phyloP scores from a whole-genome alignment of 1,139 yeast species.

The Suhomyces taliae region DNA sequence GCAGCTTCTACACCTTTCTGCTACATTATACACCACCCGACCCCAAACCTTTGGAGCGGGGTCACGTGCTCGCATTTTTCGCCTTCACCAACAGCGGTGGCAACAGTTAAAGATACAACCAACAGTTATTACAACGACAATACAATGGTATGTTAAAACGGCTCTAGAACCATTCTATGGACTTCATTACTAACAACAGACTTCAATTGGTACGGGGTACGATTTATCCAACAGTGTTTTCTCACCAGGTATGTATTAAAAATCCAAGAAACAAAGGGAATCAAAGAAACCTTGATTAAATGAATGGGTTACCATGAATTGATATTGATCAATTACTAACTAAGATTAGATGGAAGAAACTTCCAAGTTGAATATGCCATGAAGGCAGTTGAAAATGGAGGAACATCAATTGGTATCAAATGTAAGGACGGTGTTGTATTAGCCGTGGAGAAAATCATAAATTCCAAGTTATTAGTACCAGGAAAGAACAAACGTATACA shows the following conservation, averaged over 20 bases:
- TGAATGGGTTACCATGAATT: too few species aligned
- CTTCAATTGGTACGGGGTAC: constrained; percentile 96
- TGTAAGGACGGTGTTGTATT: constrained; percentile 90
- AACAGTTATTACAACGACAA: not conserved
- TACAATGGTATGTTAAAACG: constrained; percentile 13
- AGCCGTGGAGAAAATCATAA: constrained; percentile 92
- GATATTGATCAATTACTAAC: constrained; percentile 21
- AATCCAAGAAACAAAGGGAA: not conserved
- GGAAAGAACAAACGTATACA: constrained; percentile 88
- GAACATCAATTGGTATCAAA: constrained; percentile 91
- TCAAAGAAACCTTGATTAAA: not conserved
- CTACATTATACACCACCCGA: not conserved
- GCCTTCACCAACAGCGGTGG: constrained; percentile 10
- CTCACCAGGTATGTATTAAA: constrained; percentile 41
- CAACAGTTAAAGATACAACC: constrained; percentile 4
- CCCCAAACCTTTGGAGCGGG: too few species aligned
- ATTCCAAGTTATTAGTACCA: constrained; percentile 85
- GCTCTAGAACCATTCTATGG: not conserved
- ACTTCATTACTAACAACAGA: constrained; percentile 34
- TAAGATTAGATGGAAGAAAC: constrained; percentile 81
- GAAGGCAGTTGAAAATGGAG: constrained; percentile 97
- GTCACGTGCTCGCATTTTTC: constrained; percentile 4
- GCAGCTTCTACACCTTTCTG: too few species aligned
- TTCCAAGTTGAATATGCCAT: constrained; percentile 98
- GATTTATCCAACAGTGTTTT: constrained; percentile 93